These are phyloP conservation scores for Ogataea trehaloabstinens DNA, from an alignment of 805 yeast species.

Conservation along the genomic window DNA sequence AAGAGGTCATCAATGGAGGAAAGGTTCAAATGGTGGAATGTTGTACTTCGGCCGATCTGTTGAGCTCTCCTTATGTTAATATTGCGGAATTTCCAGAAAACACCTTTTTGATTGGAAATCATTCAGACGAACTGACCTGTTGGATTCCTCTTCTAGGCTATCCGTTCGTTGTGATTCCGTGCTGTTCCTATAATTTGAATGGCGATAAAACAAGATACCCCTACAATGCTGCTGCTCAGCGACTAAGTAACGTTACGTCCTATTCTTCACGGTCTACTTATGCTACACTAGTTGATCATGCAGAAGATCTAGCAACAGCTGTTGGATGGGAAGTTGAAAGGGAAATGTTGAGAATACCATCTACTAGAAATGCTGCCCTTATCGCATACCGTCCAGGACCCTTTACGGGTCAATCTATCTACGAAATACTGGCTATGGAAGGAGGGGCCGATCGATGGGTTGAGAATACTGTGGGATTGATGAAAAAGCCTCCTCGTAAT, in stretches of 20 bases:
- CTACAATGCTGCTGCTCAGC: slow-evolving; percentile 33
- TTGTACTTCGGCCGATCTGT: slow-evolving; percentile 52
- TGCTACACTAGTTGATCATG: slow-evolving; percentile 84
- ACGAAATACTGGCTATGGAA: slow-evolving; percentile 65
- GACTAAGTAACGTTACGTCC: slow-evolving; percentile 17
- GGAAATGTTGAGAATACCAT: slow-evolving; percentile 89
- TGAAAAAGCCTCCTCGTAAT: slow-evolving; percentile 67
- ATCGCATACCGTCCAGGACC: slow-evolving; percentile 53
- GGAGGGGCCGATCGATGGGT: slow-evolving; percentile 95
- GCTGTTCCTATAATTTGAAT: slow-evolving; percentile 85
- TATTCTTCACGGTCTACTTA: slow-evolving; percentile 60
- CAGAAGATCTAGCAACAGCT: slow-evolving; percentile 58
- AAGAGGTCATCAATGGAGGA: slow-evolving; percentile 6
- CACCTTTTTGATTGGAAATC: slow-evolving; percentile 89
- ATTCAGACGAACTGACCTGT: slow-evolving; percentile 90
- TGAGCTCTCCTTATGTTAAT: slow-evolving; percentile 54
- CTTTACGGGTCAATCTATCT: slow-evolving; percentile 36
- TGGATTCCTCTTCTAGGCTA: slow-evolving; percentile 89
- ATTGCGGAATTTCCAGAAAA: slow-evolving; percentile 64
- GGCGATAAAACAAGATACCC: slow-evolving; percentile 74
- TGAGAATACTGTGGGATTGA: slow-evolving; percentile 69
- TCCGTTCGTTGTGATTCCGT: slow-evolving; percentile 91
- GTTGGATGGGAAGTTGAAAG: slow-evolving; percentile 85
- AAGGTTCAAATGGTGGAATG: slow-evolving; percentile 48
- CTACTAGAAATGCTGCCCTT: slow-evolving; percentile 89